phyloP scores from a whole-genome alignment of 1,139 yeast genomes.

The Suhomyces coccinellae region DNA sequence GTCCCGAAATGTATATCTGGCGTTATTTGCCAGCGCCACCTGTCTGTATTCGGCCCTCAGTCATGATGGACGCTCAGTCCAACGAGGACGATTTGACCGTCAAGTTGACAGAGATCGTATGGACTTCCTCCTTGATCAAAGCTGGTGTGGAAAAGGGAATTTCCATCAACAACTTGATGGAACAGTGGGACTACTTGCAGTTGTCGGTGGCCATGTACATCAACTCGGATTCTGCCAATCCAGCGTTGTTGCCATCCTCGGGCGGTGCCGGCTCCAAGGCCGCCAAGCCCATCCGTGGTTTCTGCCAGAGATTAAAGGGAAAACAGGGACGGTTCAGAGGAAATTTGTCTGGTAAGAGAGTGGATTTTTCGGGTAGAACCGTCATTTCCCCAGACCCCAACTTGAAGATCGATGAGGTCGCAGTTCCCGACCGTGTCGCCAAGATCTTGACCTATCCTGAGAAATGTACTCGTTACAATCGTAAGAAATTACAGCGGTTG shows the following conservation, averaged over 20 bases:
- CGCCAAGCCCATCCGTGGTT: slow-evolving; percentile 88
- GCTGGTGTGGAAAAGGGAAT: slow-evolving; percentile 96
- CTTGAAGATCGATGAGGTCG: slow-evolving; percentile 91
- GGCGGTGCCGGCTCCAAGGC: slow-evolving; percentile 57
- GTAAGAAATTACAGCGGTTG: slow-evolving; percentile 68
- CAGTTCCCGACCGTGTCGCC: slow-evolving; percentile 97
- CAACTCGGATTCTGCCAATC: slow-evolving; percentile 92
- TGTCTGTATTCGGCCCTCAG: slow-evolving; percentile 97
- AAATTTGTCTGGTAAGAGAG: slow-evolving; percentile 96
- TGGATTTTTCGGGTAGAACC: slow-evolving; percentile 96
- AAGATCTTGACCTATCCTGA: slow-evolving; percentile 96
- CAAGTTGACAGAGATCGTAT: slow-evolving; percentile 91
- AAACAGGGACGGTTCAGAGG: slow-evolving; percentile 99
- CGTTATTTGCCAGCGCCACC: slow-evolving; percentile 98
- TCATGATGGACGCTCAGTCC: slow-evolving; percentile 88
- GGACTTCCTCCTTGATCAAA: slow-evolving; percentile 89
- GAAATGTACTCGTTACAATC: slow-evolving; percentile 85
- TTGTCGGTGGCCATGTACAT: slow-evolving; percentile 96
- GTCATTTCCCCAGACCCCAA: slow-evolving; percentile 99
- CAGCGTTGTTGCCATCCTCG: slow-evolving; percentile 66
- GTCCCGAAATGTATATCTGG: slow-evolving; percentile 98
- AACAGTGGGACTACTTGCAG: slow-evolving; percentile 97
- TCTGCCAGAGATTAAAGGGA: slow-evolving; percentile 96
- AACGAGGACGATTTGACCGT: slow-evolving; percentile 98
- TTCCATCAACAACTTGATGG: slow-evolving; percentile 89